Conservation (phyloP, 78 protist genomes). For the Pigoraptor vietnamica region DNA sequence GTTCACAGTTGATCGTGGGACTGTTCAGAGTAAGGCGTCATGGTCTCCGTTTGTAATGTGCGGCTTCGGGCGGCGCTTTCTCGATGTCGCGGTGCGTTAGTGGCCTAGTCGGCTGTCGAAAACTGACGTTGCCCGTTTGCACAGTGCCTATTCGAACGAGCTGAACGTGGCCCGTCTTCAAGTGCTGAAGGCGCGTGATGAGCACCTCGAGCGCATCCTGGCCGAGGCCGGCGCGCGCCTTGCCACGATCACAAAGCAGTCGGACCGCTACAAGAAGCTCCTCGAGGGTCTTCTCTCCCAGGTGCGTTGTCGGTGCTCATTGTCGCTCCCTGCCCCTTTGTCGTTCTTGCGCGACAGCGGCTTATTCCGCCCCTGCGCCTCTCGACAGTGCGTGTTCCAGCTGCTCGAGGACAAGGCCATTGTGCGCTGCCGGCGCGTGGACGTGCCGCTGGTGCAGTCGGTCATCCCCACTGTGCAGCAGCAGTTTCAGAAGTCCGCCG, state of each 20-base stretch:
- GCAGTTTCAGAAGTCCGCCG: not conserved
- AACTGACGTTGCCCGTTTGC: no score
- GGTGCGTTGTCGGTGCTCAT: conserved; percentile 1
- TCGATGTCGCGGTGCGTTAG: no score
- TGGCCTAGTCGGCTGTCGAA: no score
- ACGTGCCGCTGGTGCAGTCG: not conserved
- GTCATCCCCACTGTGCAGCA: not conserved
- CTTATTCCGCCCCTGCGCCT: no score
- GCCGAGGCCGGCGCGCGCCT: conserved; percentile 13
- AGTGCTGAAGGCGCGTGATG: conserved; percentile 41
- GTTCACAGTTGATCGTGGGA: no score
- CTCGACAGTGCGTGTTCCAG: not conserved
- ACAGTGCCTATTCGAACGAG: conserved; percentile 34
- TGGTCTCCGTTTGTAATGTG: no score
- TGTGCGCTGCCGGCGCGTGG: not conserved
- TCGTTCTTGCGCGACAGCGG: not conserved
- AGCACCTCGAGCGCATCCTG: not conserved
- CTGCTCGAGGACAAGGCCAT: not conserved
- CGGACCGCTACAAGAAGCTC: conserved; percentile 24
- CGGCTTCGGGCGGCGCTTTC: no score
- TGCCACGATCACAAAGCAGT: not conserved
- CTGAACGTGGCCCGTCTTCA: conserved; percentile 27
- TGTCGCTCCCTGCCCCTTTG: not conserved
- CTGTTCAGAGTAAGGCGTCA: no score
- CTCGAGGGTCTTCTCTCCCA: conserved; percentile 21